Evolutionary conservation across 2,329 filamentous ascomycete species (phyloP).

Genomic region (Trichoderma atroviride): DNA sequence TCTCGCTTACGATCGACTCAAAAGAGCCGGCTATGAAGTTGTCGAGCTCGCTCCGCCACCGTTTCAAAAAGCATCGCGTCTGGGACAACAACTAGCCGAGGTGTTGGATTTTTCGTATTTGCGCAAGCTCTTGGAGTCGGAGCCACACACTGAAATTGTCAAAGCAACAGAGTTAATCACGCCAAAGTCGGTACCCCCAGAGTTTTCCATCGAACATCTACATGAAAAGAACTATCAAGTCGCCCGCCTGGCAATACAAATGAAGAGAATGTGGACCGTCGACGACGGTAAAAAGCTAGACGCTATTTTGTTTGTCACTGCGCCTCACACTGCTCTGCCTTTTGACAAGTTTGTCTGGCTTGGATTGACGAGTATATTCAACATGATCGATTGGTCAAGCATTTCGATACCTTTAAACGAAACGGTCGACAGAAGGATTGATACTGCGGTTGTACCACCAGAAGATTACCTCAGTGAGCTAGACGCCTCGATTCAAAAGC

Average conservation of each 20-base stretch:
- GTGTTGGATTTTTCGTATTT: not conserved
- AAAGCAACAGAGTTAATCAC: not conserved
- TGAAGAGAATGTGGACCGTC: not conserved
- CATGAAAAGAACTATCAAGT: not conserved
- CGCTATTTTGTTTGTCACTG: not conserved
- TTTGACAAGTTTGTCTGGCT: slow-evolving; percentile 3
- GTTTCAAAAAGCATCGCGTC: not conserved
- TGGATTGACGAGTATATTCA: not conserved
- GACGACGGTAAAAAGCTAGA: not conserved
- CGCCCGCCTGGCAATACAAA: not conserved
- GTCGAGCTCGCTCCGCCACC: not conserved
- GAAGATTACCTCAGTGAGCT: not conserved
- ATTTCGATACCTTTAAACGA: slow-evolving; percentile 5
- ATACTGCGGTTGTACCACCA: not conserved
- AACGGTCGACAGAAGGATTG: not conserved
- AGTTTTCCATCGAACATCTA: not conserved
- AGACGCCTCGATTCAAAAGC: not conserved
- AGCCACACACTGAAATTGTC: slow-evolving; percentile 4
- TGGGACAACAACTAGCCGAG: not conserved
- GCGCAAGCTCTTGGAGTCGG: not conserved
- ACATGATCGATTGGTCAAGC: not conserved
- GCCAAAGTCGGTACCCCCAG: not conserved
- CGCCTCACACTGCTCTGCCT: not conserved
- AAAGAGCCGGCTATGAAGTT: not conserved
- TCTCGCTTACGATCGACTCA: not conserved